Percentiles rank a stretch among this genome's conserved stretches.
Evolutionary conservation across 1,284 basidiomycete species (phyloP).

Genomic region (Malassezia obtusa): DNA sequence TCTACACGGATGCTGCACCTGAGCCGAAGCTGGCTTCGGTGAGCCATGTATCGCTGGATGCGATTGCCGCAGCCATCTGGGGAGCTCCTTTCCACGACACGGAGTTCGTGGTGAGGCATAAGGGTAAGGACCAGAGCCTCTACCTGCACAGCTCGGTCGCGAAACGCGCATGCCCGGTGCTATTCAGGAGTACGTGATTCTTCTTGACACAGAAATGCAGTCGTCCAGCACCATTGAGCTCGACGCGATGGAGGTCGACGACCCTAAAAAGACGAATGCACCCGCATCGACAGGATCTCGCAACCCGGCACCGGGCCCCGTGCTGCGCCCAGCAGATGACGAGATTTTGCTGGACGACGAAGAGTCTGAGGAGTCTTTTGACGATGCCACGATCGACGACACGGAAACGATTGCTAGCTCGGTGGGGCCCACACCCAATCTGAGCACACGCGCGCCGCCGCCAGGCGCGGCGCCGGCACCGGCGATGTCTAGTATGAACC

Average conservation of each 20-base stretch:
- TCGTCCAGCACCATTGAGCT: not conserved
- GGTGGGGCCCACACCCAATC: not conserved
- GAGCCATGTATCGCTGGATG: conserved; percentile 13
- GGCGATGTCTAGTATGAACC: not conserved
- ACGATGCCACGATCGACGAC: conserved; percentile 2
- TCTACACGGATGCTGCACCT: not conserved
- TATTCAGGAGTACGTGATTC: conserved; percentile 7
- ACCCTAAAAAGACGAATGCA: not conserved
- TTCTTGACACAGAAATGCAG: conserved; percentile 6
- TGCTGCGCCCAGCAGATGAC: not conserved
- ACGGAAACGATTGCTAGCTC: not conserved
- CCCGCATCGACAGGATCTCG: not conserved
- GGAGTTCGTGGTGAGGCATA: conserved; percentile 13
- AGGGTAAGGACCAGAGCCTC: conserved; percentile 12
- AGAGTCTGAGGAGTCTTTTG: not conserved
- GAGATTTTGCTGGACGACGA: not conserved
- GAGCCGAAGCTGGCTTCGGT: conserved; percentile 14
- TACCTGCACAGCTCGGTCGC: conserved; percentile 11
- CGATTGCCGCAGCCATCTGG: conserved; percentile 11
- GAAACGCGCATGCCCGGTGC: conserved; percentile 4
- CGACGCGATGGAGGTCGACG: conserved; percentile 13
- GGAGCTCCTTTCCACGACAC: conserved; percentile 14
- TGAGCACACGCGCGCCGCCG: not conserved
- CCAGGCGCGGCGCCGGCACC: not conserved
- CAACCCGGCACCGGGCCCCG: not conserved